Evolutionary conservation across 495 filamentous ascomycete species (phyloP).

Genomic region (Penicillium mononematosum): DNA sequence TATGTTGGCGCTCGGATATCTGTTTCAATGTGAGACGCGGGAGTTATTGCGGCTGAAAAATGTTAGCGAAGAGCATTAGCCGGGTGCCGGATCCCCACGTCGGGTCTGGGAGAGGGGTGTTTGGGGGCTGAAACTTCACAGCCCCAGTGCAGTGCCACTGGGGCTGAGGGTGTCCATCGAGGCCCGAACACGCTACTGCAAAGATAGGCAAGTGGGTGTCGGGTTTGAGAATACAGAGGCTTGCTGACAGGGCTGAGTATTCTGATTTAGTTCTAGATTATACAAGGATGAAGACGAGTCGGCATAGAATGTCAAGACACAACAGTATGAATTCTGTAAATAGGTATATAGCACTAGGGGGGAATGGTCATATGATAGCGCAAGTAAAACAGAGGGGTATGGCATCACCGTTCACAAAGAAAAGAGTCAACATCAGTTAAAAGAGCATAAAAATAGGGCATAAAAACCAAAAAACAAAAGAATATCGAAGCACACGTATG

Average conservation of each 20-base stretch:
- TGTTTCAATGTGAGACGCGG: not conserved
- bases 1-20: not conserved
- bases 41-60: conserved; percentile 1
- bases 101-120: not conserved
- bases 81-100: not conserved
- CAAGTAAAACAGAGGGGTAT: conserved; percentile 15
- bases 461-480: conserved; percentile 7
- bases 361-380: conserved; percentile 12
- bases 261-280: not conserved
- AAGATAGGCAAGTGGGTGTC: not conserved
- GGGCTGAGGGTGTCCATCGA: not conserved
- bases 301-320: not conserved
- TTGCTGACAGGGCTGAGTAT: not conserved
- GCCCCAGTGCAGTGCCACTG: not conserved
- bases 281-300: not conserved
- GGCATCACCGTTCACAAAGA: conserved; percentile 13
- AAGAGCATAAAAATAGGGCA: conserved; percentile 9
- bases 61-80: not conserved
- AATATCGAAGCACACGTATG: conserved; percentile 17
- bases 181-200: not conserved
- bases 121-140: not conserved
- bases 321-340: conserved; percentile 6
- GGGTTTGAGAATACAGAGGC: not conserved
- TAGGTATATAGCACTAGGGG: conserved; percentile 8
- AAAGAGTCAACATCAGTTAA: conserved; percentile 12